Evolutionary conservation across 169 alveolate genomes (phyloP), one percentile per base, ranked within the genome.

Genomic region (Ophryocystis elektroscirrha): DNA sequence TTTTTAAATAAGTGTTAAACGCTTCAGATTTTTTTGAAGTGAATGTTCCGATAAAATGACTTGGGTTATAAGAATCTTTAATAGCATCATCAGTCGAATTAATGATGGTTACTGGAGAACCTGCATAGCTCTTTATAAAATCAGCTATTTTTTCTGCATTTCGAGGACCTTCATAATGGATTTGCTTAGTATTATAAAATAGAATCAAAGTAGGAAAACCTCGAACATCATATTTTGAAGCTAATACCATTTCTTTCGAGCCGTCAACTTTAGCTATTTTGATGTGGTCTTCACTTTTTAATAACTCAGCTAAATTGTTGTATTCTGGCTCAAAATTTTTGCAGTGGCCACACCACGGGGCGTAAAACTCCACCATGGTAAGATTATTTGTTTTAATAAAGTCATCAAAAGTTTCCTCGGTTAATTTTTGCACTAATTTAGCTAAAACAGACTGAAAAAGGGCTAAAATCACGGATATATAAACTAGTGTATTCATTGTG

Each of bases 291-390:
- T 63, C 67, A 29, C 42, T 52, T 53, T 38, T 37, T 25, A 63
- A 36, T 43, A 23, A 28, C 26, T 25, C 20, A 1, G 83, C 81
- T 5, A 73, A 69, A 57, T 68, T 62, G 58, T 70, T 81, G 61
- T 63, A 83, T 53, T 79, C 83, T 29, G 85, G 83, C 26, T 74
- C 76, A 37, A 83, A 38, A 16, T 61, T 44, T 60, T 81, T 72
- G 52, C 93, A 83, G 68, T 75, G 84, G 7, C 81, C 87, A 45
- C 93, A 83, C 86, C 87, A 71, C 23, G 81, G 82, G 25, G 89
- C 82, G 36, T 63, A 75, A 63, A 76, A 79, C 53, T 73, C 73
- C 43, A 78, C 69, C 23, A 78, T 59, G 5, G 71, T 68, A 12
- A 32, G 18, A 32, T 12, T 12, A 32, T 32, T 32, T n/a, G 12